phyloP scores from a whole-genome alignment of 768 basidiomycete species.

The Termitomyces sp. region DNA sequence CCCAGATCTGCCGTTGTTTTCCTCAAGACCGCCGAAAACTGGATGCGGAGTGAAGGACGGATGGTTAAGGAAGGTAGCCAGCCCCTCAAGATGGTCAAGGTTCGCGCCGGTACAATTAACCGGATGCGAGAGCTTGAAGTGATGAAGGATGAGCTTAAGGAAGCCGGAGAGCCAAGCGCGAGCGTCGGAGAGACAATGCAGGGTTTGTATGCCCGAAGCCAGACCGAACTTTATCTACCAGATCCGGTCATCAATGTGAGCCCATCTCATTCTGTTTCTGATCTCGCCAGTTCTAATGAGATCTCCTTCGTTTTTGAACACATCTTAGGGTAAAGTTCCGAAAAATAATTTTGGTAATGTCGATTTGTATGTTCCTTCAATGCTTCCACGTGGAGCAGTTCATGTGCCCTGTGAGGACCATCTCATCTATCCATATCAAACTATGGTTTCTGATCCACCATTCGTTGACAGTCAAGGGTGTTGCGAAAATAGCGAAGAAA shows the following conservation, averaged over 20 bases:
- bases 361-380: constrained; percentile 90
- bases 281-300: constrained; percentile 1
- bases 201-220: constrained; percentile 77
- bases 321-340: constrained; percentile 75
- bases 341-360: constrained; percentile 98
- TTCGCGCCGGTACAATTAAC: constrained; percentile 75
- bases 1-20: constrained; percentile 77
- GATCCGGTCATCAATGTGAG: constrained; percentile 80
- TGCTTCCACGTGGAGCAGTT: constrained; percentile 84
- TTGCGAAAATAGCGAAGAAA: constrained; percentile 82
- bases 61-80: constrained; percentile 67
- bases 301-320: neutral
- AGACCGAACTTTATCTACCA: constrained; percentile 80
- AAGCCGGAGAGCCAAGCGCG: constrained; percentile 28
- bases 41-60: constrained; percentile 83
- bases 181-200: constrained; percentile 59
- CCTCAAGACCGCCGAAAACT: constrained; percentile 89
- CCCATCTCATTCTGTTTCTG: constrained; percentile 12
- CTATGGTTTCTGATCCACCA: constrained; percentile 1
- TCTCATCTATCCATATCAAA: neutral
- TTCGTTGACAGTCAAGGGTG: constrained; percentile 63
- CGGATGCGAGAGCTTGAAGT: constrained; percentile 62
- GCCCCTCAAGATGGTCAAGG: constrained; percentile 87
- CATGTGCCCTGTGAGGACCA: constrained; percentile 86
- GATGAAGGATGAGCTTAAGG: constrained; percentile 34